These are phyloP conservation scores for Elsinoe batatas DNA, from an alignment of 2,329 filamentous ascomycete genomes.

Conservation along the genomic window DNA sequence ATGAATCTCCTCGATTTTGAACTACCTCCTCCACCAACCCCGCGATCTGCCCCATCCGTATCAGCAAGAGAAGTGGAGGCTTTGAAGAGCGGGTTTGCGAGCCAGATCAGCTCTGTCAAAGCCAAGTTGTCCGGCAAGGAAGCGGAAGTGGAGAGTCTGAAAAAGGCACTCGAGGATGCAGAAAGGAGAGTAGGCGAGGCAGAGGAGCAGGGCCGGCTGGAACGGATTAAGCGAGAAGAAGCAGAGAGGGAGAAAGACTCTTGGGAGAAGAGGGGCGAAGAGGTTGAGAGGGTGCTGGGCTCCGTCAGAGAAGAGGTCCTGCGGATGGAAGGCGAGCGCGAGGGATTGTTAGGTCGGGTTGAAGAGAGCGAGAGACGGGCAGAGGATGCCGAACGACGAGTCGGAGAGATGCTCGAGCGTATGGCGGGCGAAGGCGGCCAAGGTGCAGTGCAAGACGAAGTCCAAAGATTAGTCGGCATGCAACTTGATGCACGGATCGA, in stretches of 20 bases:
- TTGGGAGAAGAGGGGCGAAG: slow-evolving; percentile 75
- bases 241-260: slow-evolving; percentile 64
- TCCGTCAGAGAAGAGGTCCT: slow-evolving; percentile 76
- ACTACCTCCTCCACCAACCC: slow-evolving; percentile 85
- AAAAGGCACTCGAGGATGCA: slow-evolving; percentile 77
- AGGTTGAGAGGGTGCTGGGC: slow-evolving; percentile 73
- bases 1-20: slow-evolving; percentile 79
- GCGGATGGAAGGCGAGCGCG: slow-evolving; percentile 66
- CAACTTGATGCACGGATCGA: slow-evolving; percentile 91
- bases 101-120: slow-evolving; percentile 88
- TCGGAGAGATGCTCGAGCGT: slow-evolving; percentile 50
- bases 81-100: slow-evolving; percentile 80
- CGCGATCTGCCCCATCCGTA: slow-evolving; percentile 79
- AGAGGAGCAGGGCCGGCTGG: slow-evolving; percentile 72
- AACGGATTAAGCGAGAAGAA: slow-evolving; percentile 59
- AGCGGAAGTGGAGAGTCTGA: slow-evolving; percentile 78
- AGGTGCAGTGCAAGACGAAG: slow-evolving; percentile 33
- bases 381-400: slow-evolving; percentile 52
- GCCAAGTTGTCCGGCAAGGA: slow-evolving; percentile 88
- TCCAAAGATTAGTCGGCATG: slow-evolving; percentile 38
- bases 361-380: slow-evolving; percentile 67
- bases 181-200: slow-evolving; percentile 85
- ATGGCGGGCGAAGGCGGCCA: slow-evolving; percentile 45
- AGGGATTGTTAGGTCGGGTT: slow-evolving; percentile 64
- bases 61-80: slow-evolving; percentile 88